phyloP scores from a whole-genome alignment of 805 yeast genomes.

The Kodamaea restingae region DNA sequence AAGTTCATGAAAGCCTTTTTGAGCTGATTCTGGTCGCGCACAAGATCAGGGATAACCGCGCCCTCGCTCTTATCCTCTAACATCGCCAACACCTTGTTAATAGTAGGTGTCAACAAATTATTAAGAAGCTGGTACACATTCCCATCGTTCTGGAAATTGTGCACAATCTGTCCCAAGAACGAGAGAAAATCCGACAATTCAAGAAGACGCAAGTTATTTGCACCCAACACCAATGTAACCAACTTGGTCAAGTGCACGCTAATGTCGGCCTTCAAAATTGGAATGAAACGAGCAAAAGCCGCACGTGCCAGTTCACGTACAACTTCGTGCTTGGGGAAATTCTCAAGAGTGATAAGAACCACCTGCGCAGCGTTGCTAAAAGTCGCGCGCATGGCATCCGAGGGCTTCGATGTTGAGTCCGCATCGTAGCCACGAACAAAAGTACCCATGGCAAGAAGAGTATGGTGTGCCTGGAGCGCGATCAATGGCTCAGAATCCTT shows the following conservation, averaged over 20 bases:
- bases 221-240: constrained; percentile 55
- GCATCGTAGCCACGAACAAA: constrained; percentile 78
- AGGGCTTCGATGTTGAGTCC: constrained; percentile 11
- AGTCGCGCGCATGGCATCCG: constrained; percentile 35
- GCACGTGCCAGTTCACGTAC: constrained; percentile 85
- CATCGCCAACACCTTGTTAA: constrained; percentile 55
- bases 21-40: constrained; percentile 60
- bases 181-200: constrained; percentile 81
- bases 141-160: constrained; percentile 63
- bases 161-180: constrained; percentile 85
- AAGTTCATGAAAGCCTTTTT: constrained; percentile 69
- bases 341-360: constrained; percentile 77
- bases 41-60: constrained; percentile 52
- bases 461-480: constrained; percentile 78
- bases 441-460: constrained; percentile 84
- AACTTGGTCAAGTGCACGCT: constrained; percentile 59
- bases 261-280: constrained; percentile 53
- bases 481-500: constrained; percentile 36
- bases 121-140: constrained; percentile 70
- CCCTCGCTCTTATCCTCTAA: constrained; percentile 27
- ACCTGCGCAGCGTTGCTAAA: constrained; percentile 73
- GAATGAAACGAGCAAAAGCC: constrained; percentile 81
- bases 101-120: constrained; percentile 69
- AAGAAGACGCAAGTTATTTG: constrained; percentile 50
- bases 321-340: constrained; percentile 57